These are phyloP conservation scores for Yamadazyma taylorii DNA, from an alignment of 1,139 yeast genomes.

Conservation along the genomic window DNA sequence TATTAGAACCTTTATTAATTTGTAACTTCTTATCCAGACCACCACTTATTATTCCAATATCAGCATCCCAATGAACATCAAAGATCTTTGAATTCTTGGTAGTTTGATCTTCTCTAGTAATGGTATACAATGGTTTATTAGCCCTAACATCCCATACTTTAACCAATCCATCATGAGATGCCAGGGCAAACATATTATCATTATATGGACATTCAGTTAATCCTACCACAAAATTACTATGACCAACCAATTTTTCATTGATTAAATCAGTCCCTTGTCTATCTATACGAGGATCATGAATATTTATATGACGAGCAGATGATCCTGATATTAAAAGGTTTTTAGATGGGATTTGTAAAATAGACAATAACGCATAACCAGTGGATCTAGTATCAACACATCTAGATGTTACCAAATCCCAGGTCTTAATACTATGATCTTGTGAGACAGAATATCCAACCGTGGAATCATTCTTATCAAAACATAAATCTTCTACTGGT, in stretches of 20 bases:
- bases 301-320: conserved; percentile 89
- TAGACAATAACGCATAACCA: conserved; percentile 79
- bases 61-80: conserved; percentile 80
- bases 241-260: conserved; percentile 76
- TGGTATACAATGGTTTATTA: conserved; percentile 80
- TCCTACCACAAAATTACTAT: conserved; percentile 84
- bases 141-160: conserved; percentile 96
- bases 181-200: conserved; percentile 81
- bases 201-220: conserved; percentile 72
- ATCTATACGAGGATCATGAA: conserved; percentile 80
- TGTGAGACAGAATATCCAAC: conserved; percentile 94
- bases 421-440: conserved; percentile 91
- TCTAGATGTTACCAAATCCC: conserved; percentile 88
- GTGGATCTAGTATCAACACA: conserved; percentile 87
- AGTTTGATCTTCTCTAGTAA: conserved; percentile 60
- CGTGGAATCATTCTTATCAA: conserved; percentile 68
- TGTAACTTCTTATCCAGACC: conserved; percentile 94
- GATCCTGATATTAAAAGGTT: conserved; percentile 88
- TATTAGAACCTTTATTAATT: conserved; percentile 62
- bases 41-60: conserved; percentile 85
- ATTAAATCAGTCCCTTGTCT: conserved; percentile 34
- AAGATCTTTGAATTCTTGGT: conserved; percentile 63
- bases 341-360: conserved; percentile 63
- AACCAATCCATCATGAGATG: conserved; percentile 93
- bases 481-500: conserved; percentile 83